phyloP scores from a whole-genome alignment of 106 monocot species.

The Apostasia ramifera region DNA sequence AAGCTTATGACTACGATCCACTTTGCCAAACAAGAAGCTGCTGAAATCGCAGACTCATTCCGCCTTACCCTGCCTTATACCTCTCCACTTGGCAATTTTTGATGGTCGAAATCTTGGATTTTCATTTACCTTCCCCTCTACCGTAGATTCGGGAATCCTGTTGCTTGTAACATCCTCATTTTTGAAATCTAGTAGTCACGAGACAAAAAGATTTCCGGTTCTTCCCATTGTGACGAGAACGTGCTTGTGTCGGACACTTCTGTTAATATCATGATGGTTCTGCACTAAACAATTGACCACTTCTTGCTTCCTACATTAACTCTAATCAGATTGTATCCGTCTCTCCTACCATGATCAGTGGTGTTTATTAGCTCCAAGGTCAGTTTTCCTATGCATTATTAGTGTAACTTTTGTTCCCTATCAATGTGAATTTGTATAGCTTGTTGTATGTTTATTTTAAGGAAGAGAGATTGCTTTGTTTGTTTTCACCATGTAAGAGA shows the following conservation, averaged over 20 bases:
- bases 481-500: conserved; percentile 1
- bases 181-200: not conserved
- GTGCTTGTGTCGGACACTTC: not conserved
- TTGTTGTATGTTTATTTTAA: conserved; percentile 7
- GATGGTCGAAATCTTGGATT: not conserved
- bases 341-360: not conserved
- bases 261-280: not conserved
- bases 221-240: too few relatives aligned
- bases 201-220: not conserved
- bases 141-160: not conserved
- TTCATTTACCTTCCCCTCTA: not conserved
- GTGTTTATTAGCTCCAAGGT: not conserved
- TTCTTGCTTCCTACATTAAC: not conserved
- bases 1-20: conserved; percentile 91
- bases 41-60: conserved; percentile 13
- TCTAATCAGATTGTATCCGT: not conserved
- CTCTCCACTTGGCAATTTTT: conserved; percentile 3
- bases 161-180: not conserved
- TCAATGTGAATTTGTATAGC: conserved; percentile 10
- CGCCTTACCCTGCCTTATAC: not conserved
- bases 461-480: conserved; percentile 1
- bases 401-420: conserved; percentile 3
- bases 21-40: conserved; percentile 61
- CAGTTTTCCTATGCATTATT: not conserved
- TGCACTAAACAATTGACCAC: not conserved